Evolutionary conservation across 352 stramenopile species (phyloP).

Genomic region (Globisporangium spiculum): DNA sequence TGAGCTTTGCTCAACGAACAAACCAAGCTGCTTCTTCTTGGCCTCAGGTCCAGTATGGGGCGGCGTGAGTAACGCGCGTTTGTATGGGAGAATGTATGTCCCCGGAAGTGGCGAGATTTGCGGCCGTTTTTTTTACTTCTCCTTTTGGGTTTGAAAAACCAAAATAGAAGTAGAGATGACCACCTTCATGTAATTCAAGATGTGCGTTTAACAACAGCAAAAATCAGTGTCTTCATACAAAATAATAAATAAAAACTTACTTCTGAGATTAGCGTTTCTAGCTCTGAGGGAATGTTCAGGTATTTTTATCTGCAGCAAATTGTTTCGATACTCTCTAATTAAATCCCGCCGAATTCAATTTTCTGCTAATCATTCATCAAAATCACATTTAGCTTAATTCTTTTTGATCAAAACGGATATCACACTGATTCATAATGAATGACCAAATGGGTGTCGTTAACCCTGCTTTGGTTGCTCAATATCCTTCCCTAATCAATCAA

Average conservation of each 20-base stretch:
- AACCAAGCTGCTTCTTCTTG: not conserved
- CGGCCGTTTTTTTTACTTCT: conserved; percentile 1
- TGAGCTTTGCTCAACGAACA: not conserved
- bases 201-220: not conserved
- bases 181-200: not conserved
- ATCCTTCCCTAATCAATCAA: not conserved
- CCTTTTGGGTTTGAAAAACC: conserved; percentile 10
- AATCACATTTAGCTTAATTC: too few relatives aligned
- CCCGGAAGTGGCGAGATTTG: conserved; percentile 1
- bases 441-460: too few relatives aligned
- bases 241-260: not conserved
- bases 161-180: not conserved
- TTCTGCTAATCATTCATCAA: not conserved
- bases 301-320: conserved; percentile 3
- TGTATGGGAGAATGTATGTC: conserved; percentile 14
- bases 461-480: not conserved
- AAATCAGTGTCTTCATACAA: not conserved
- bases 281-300: not conserved
- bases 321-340: not conserved
- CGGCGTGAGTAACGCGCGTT: conserved; percentile 6
- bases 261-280: not conserved
- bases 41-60: conserved; percentile 1
- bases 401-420: not conserved
- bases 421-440: not conserved
- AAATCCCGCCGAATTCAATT: not conserved